Evolutionary conservation across 2,329 filamentous ascomycete genomes (phyloP), one percentile per base, ranked within the genome.

Genomic region (Beauveria varroae): DNA sequence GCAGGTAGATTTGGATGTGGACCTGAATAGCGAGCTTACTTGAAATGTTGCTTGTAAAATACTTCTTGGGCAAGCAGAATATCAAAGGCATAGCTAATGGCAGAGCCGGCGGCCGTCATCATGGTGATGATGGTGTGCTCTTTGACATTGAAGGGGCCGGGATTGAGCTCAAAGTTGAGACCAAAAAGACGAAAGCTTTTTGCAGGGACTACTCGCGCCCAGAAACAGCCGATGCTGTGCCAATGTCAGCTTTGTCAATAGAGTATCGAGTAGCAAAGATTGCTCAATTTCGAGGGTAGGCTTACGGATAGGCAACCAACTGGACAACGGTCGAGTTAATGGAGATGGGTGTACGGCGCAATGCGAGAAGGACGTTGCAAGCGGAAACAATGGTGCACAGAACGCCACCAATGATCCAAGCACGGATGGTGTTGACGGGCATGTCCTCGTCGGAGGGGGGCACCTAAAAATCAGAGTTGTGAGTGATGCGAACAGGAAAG

Each of bases 311-410:
- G 14, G 81, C 76, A 18, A 83, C 72, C 58, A 85, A 71, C 68
- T 86, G 81, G 24, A 81, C 80, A 18, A 84, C 81, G 60, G 81
- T 81, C 1, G 81, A 78, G 0, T 78, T 78, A 57, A 85, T 81
- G 16, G 72, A 64, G 61, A 84, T 79, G 60, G 79, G 78, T 1
- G 82, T 78, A 46, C 78, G 76, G 49, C 80, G 79, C 41, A 79
- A 65, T 16, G 70, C 71, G 43, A 85, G 82, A 10, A 85, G 70
- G 68, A 82, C 78, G 69, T 86, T 86, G 67, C 84, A 73, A 1
- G 75, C 80, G 0, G 83, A 82, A 30, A 83, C 81, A 55, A 84
- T 70, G 1, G 84, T 86, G 63, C 81, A 81, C 58, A 85, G 74
- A 46, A 85, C 8, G 57, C 82, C 64, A 40, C 83, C 83, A 60